phyloP scores from a whole-genome alignment of 2,329 filamentous ascomycete genomes.

The Shiraia bambusicola region DNA sequence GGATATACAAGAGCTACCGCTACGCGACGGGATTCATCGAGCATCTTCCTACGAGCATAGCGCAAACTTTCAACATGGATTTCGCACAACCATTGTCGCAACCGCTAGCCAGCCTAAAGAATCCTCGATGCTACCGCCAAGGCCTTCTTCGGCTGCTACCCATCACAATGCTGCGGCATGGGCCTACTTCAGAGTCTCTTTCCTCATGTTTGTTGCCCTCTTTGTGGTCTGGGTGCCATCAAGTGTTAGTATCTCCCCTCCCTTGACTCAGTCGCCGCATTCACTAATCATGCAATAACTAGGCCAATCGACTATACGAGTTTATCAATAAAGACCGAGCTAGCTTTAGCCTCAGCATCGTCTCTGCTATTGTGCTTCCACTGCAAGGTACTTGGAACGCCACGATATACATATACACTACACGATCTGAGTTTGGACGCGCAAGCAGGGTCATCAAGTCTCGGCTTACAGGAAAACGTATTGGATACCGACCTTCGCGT shows the following conservation, averaged over 20 bases:
- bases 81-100: constrained; percentile 13
- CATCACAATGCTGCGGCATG: constrained; percentile 57
- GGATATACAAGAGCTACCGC: background rate
- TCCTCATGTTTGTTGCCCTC: constrained; percentile 71
- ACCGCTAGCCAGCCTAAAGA: constrained; percentile 1
- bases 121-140: background rate
- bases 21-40: too few species aligned
- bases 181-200: constrained; percentile 69
- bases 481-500: constrained; percentile 1
- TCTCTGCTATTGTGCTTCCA: constrained; percentile 73
- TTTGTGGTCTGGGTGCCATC: constrained; percentile 77
- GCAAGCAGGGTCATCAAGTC: constrained; percentile 13
- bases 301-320: constrained; percentile 71
- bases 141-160: constrained; percentile 1
- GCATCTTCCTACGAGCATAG: background rate
- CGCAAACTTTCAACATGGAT: constrained; percentile 2
- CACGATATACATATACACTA: constrained; percentile 64
- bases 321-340: constrained; percentile 56
- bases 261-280: constrained; percentile 43
- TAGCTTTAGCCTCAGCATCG: constrained; percentile 63
- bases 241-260: constrained; percentile 62
- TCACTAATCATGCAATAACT: background rate
- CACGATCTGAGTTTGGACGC: constrained; percentile 30
- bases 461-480: constrained; percentile 9
- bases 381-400: constrained; percentile 86